Conservation (phyloP, 2,329 filamentous ascomycete species). For the Cercospora sesami region DNA sequence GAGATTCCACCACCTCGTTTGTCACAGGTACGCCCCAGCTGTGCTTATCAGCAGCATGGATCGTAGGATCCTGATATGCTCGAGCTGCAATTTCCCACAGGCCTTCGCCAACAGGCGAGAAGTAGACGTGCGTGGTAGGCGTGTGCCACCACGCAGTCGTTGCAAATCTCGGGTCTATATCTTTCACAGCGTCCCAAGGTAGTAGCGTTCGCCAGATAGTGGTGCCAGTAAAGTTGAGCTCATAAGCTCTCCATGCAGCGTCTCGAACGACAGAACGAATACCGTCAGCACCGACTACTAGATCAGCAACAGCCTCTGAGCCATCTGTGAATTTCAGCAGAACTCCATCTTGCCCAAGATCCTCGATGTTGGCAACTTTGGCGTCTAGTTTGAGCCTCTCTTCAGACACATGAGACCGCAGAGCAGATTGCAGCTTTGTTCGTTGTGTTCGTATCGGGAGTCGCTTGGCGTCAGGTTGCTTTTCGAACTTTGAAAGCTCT, state of each 20-base stretch:
- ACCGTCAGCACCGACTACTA: conserved; percentile 53
- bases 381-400: conserved; percentile 50
- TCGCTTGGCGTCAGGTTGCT: conserved; percentile 3
- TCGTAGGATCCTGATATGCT: conserved; percentile 21
- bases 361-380: conserved; percentile 44
- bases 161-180: conserved; percentile 40
- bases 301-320: conserved; percentile 5
- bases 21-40: conserved; percentile 44
- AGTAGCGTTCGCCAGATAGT: conserved; percentile 52
- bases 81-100: conserved; percentile 26
- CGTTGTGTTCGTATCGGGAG: conserved; percentile 24
- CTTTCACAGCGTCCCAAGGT: conserved; percentile 35
- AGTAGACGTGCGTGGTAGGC: conserved; percentile 46
- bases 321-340: conserved; percentile 50
- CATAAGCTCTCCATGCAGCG: conserved; percentile 46
- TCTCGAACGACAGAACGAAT: conserved; percentile 53
- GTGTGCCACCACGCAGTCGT: conserved; percentile 49
- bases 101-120: conserved; percentile 43
- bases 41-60: conserved; percentile 28
- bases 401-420: conserved; percentile 50
- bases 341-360: conserved; percentile 43
- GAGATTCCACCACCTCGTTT: conserved; percentile 42
- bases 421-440: conserved; percentile 50
- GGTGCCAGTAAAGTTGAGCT: conserved; percentile 51
- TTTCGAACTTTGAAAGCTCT: conserved; percentile 17